These are phyloP conservation scores for Leucoagaricus sp. DNA, from an alignment of 1,284 basidiomycete species.

Conservation along the genomic window DNA sequence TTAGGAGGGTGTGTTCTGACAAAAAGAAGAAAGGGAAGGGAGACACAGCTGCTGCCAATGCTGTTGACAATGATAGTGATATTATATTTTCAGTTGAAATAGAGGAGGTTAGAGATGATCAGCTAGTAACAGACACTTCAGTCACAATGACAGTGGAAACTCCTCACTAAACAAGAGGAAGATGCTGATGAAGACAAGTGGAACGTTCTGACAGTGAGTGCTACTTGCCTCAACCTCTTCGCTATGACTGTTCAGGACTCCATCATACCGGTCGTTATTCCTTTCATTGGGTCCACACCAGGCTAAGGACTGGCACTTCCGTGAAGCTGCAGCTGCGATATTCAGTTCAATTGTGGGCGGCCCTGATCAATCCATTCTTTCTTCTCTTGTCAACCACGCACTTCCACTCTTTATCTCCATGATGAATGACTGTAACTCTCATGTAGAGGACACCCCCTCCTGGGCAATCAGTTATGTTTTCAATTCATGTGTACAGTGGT, in stretches of 20 bases:
- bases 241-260: slow-evolving; percentile 90
- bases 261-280: slow-evolving; percentile 92
- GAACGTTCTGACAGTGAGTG: no score
- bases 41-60: no score
- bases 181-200: slow-evolving; percentile 99
- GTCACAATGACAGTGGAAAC: no score
- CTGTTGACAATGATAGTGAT: no score
- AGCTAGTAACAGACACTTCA: no score
- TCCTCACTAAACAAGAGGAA: slow-evolving; percentile 93
- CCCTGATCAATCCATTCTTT: slow-evolving; percentile 90
- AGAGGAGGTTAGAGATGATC: no score
- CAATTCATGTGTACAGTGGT: slow-evolving; percentile 88
- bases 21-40: no score
- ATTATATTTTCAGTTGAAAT: no score
- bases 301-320: slow-evolving; percentile 87
- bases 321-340: slow-evolving; percentile 97
- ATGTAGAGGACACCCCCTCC: slow-evolving; percentile 96
- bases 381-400: slow-evolving; percentile 92
- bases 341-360: slow-evolving; percentile 98
- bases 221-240: slow-evolving; percentile 87
- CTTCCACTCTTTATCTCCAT: slow-evolving; percentile 93
- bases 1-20: no score
- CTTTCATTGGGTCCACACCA: slow-evolving; percentile 97
- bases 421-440: slow-evolving; percentile 85
- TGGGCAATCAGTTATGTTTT: slow-evolving; percentile 98